Base-by-base conservation (phyloP, 345 rosid genomes). In the Brassica napus region DNA sequence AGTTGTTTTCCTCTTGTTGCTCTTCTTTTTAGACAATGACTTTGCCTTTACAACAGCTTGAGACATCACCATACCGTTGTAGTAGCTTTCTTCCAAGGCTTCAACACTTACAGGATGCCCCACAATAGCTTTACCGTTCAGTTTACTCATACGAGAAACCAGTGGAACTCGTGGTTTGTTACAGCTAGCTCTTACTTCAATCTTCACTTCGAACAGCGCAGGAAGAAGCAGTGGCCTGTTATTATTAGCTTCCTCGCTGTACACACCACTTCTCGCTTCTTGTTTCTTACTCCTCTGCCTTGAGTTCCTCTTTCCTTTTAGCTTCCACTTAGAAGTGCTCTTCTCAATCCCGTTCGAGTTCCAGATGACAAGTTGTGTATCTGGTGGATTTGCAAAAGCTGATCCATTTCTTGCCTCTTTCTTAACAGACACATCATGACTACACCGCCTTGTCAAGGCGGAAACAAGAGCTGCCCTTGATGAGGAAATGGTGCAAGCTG, bases 261-360 rank as follows among this genome's bases (percentile, higher is more conserved):
- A 86, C 52, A 76, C 62, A 67, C 75, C 83, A 83, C 87, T 90
- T 73, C 85, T 86, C 7, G 78, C 79, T 74, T 84, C 83, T 54
- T 82, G 92, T 80, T 87, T 90, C 83, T 90, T 89, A 79, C 87
- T 86, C 78, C 55, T 86, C 65, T 88, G 89, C 83, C 98, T 93
- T 2, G 89, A 91, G 71, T 95, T 95, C 85, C 99, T 88, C 89
- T 95, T 95, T 81, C 98, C 89, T 87, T 95, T 95, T 30, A 77
- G 86, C 84, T 88, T 94, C 99, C 99, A 95, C 82, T 90, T 87
- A n/a, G 97, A 88, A 54, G 89, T 76, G 68, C 71, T 90, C 79
- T 84, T 88, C 87, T 90, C 98, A 72, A 86, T 79, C 75, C 87
- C 87, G 72, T 84, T 86, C 82, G 81, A 64, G 69, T 84, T 79